Evolutionary conservation across 1,139 yeast genomes (phyloP).

Genomic region (Pichia sp.): DNA sequence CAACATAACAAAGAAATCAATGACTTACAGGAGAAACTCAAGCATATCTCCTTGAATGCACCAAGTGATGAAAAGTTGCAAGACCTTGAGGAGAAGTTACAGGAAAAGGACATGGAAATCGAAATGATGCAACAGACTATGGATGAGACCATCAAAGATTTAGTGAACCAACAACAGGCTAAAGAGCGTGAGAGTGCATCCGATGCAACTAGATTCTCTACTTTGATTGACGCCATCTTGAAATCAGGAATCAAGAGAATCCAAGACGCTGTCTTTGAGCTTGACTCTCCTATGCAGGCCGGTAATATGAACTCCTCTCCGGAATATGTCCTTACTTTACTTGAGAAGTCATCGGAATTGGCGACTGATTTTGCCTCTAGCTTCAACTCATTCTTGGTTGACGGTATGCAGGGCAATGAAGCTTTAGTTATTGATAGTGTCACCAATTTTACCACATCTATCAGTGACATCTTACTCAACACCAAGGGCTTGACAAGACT

Average conservation of each 20-base stretch:
- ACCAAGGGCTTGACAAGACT: slow-evolving; percentile 63
- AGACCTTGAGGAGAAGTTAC: slow-evolving; percentile 42
- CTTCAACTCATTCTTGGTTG: slow-evolving; percentile 72
- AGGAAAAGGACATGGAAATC: slow-evolving; percentile 70
- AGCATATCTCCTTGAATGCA: slow-evolving; percentile 20
- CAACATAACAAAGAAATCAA: slow-evolving; percentile 56
- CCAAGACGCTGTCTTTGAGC: slow-evolving; percentile 66
- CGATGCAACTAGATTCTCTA: slow-evolving; percentile 44
- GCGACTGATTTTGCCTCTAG: slow-evolving; percentile 80
- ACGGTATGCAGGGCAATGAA: slow-evolving; percentile 68
- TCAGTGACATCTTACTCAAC: slow-evolving; percentile 60
- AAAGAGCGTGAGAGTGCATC: slow-evolving; percentile 56
- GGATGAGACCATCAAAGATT: slow-evolving; percentile 61
- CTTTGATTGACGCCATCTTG: slow-evolving; percentile 67
- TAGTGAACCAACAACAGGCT: slow-evolving; percentile 50
- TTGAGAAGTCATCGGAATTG: slow-evolving; percentile 63
- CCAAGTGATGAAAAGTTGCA: slow-evolving; percentile 16
- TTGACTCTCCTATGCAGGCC: slow-evolving; percentile 76
- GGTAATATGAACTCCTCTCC: slow-evolving; percentile 79
- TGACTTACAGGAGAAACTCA: slow-evolving; percentile 34
- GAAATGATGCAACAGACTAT: slow-evolving; percentile 76
- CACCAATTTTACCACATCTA: slow-evolving; percentile 57
- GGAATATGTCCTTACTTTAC: slow-evolving; percentile 57
- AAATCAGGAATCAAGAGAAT: slow-evolving; percentile 63
- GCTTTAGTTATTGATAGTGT: slow-evolving; percentile 60